These are phyloP conservation scores for Puccinia triticina DNA, from an alignment of 1,284 basidiomycete species.

Conservation along the genomic window DNA sequence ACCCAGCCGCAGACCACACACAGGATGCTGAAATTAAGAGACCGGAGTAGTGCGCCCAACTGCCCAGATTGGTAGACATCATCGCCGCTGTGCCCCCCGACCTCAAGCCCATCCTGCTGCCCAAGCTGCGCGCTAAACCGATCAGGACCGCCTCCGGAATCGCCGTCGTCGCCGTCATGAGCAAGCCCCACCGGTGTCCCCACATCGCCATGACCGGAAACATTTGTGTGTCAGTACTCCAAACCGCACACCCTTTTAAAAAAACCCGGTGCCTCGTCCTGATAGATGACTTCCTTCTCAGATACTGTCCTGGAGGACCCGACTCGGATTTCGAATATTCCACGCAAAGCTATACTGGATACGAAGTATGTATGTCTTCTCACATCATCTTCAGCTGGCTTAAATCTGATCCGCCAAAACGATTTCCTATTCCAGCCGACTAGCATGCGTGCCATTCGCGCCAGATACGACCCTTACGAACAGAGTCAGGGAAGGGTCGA, in stretches of 20 bases:
- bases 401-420: background rate
- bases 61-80: conserved; percentile 93
- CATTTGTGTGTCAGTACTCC: conserved; percentile 80
- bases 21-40: background rate
- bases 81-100: conserved; percentile 98
- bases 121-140: conserved; percentile 88
- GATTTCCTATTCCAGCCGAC: conserved; percentile 68
- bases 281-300: conserved; percentile 58
- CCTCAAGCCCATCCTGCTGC: conserved; percentile 86
- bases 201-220: conserved; percentile 99
- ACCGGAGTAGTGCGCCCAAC: conserved; percentile 38
- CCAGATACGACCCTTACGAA: conserved; percentile 97
- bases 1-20: too few species aligned
- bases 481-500: conserved; percentile 93
- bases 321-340: conserved; percentile 99
- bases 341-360: conserved; percentile 89
- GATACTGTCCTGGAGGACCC: conserved; percentile 98
- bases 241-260: too few species aligned
- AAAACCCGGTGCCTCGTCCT: too few species aligned
- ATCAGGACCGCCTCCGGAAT: conserved; percentile 98
- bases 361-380: conserved; percentile 66
- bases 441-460: conserved; percentile 97
- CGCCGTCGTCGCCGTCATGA: conserved; percentile 99
- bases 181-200: conserved; percentile 98
- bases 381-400: background rate